Evolutionary conservation across 257 asterid genomes (phyloP).

Genomic region (Gentiana macrophylla): DNA sequence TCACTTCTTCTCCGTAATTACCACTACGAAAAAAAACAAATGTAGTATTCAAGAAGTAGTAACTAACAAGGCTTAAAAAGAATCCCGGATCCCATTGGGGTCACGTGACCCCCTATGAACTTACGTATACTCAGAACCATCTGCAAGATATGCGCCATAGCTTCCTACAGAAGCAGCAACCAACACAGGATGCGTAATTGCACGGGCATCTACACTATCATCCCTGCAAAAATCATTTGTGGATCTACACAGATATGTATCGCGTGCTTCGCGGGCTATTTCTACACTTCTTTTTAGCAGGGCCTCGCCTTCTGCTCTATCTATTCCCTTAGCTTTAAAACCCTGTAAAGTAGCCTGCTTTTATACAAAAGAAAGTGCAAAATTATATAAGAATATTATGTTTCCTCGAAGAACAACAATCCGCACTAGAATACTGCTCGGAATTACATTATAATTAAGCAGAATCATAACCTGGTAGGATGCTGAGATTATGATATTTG

Average conservation of each 20-base stretch:
- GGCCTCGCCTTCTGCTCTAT: slow-evolving; percentile 46
- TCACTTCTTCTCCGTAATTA: slow-evolving; percentile 46
- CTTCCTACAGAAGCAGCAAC: slow-evolving; percentile 92
- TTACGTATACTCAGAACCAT: slow-evolving; percentile 84
- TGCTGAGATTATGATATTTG: slow-evolving; percentile 62
- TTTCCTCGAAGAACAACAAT: neutral
- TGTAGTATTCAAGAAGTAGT: too few relatives aligned
- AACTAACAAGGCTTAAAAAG: too few relatives aligned
- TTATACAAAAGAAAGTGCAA: slow-evolving; percentile 3
- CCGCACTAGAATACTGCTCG: neutral
- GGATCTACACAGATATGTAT: slow-evolving; percentile 33
- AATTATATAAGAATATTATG: neutral
- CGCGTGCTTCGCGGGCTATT: slow-evolving; percentile 72
- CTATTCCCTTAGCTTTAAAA: slow-evolving; percentile 66
- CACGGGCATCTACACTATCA: slow-evolving; percentile 13
- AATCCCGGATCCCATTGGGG: too few relatives aligned
- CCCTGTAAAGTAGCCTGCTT: slow-evolving; percentile 80
- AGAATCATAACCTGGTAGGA: slow-evolving; percentile 56
- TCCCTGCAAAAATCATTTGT: slow-evolving; percentile 46
- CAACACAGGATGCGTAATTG: slow-evolving; percentile 25
- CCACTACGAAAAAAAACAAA: slow-evolving; percentile 36
- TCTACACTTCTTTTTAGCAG: slow-evolving; percentile 53
- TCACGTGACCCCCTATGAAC: neutral
- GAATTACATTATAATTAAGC: neutral
- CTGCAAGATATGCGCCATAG: slow-evolving; percentile 79